Evolutionary conservation across 768 basidiomycete genomes (phyloP), one percentile per base, ranked within the genome.

Genomic region (Infundibulicybe gibba): DNA sequence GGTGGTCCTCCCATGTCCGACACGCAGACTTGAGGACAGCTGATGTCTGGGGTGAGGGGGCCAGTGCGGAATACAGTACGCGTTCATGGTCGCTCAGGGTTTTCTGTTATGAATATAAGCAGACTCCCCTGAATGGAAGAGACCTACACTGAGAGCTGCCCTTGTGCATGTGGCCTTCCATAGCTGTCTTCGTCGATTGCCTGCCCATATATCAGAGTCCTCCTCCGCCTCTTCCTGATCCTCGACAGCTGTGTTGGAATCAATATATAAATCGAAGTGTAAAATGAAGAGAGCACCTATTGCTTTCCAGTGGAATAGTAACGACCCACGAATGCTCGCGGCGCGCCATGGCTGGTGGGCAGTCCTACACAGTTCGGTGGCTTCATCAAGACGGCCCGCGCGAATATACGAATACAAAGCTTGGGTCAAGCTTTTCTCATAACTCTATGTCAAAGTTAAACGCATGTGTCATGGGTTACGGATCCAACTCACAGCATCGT

Each of bases 331-430:
- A 37, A 98, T 80, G 46, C 84, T 88, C 1, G 94, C 92, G 2
- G 92, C 91, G 17, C 93, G 76, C 95, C 94, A 97, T 0, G 91
- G 87, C 53, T 94, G 90, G 51, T 92, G 85, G 0, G 87, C 86
- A 55, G 80, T 81, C 53, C 84, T 71, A 59, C 91, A 94, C 14
- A 92, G 66, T 31, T 90, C 85, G 3, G 94, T 71, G 0, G 94
- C 95, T 10, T 90, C 85, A 10, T 89, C 89, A 21, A 95, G 63
- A 49, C 84, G 71, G n/a, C 94, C 94, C 5, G 87, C 84, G 34
- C 94, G 82, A 2, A 97, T 74, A 51, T 86, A 85, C 19, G 83
- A 79, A 64, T 89, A 95, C 16, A 98, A 61, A 0, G 87, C 81
- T 53, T 91, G 84, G 0, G 82, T 68, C 17, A 97, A 64, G 21